Percentiles rank a stretch among this genome's conserved stretches.
Conservation (phyloP, 495 filamentous ascomycete genomes). For the Podospora australis region DNA sequence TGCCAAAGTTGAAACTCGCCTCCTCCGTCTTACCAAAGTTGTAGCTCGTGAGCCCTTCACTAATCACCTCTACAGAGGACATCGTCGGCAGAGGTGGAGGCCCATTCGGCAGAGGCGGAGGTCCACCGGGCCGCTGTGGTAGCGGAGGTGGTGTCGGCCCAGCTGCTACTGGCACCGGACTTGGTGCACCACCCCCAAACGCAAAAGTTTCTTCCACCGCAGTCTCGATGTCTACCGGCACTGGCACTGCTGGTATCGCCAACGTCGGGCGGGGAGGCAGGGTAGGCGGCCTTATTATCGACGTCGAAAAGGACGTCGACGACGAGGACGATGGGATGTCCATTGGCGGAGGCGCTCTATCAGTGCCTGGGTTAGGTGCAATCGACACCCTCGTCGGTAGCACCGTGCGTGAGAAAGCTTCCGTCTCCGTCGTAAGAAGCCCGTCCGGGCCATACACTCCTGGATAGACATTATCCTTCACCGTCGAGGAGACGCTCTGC, state of each 20-base stretch:
- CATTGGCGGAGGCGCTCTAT: slow-evolving; percentile 12
- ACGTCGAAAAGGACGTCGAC: neutral
- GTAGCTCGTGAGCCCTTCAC: too few species aligned
- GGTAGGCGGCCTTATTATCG: neutral
- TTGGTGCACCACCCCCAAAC: too few species aligned
- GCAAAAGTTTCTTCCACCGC: too few species aligned
- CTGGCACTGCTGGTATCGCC: too few species aligned
- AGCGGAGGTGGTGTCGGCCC: too few species aligned
- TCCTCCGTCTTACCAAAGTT: too few species aligned
- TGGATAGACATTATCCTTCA: slow-evolving; percentile 13
- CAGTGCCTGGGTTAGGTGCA: slow-evolving; percentile 4
- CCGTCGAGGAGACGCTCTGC: too few species aligned
- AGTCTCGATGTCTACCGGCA: too few species aligned
- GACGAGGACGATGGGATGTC: neutral
- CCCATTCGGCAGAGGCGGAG: neutral
- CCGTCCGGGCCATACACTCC: slow-evolving; percentile 11
- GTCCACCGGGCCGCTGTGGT: too few species aligned
- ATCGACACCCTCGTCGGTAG: slow-evolving; percentile 11
- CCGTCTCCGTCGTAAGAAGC: slow-evolving; percentile 14
- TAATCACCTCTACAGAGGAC: neutral
- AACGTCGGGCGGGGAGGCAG: too few species aligned
- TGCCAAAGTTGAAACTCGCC: too few species aligned
- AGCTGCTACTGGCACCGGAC: too few species aligned
- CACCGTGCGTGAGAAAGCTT: slow-evolving; percentile 11
- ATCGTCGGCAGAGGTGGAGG: neutral